Evolutionary conservation across 345 rosid species (phyloP).

Genomic region (Citrus hindsii): DNA sequence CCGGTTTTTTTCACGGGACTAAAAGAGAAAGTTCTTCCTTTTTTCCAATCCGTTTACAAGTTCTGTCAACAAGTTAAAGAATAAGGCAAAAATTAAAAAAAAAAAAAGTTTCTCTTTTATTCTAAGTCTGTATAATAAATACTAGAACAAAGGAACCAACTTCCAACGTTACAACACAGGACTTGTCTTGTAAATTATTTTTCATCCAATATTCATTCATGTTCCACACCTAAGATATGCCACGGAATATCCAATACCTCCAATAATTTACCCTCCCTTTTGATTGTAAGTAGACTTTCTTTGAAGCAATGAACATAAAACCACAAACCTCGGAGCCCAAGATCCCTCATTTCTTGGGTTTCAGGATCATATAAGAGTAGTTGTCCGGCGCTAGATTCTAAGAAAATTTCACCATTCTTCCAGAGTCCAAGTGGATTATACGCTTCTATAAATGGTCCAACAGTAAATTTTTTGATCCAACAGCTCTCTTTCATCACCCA

Average conservation of each 20-base stretch:
- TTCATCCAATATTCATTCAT: background rate
- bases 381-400: background rate
- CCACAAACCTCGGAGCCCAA: background rate
- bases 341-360: background rate
- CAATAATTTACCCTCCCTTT: background rate
- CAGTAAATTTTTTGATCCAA: background rate
- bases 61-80: too few relatives aligned
- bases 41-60: too few relatives aligned
- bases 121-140: too few relatives aligned
- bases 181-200: fast-evolving
- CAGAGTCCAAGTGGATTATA: background rate
- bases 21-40: too few relatives aligned
- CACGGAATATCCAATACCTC: fast-evolving
- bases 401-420: background rate
- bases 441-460: background rate
- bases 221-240: background rate
- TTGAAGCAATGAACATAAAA: background rate
- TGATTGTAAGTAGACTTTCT: background rate
- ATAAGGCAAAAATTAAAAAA: too few relatives aligned
- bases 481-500: background rate
- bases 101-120: too few relatives aligned
- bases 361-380: background rate
- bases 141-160: too few relatives aligned
- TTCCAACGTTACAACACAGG: too few relatives aligned
- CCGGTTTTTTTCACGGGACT: too few relatives aligned